Conservation (phyloP, 2,329 filamentous ascomycete genomes). For the Ophiosphaerella herpotricha region DNA sequence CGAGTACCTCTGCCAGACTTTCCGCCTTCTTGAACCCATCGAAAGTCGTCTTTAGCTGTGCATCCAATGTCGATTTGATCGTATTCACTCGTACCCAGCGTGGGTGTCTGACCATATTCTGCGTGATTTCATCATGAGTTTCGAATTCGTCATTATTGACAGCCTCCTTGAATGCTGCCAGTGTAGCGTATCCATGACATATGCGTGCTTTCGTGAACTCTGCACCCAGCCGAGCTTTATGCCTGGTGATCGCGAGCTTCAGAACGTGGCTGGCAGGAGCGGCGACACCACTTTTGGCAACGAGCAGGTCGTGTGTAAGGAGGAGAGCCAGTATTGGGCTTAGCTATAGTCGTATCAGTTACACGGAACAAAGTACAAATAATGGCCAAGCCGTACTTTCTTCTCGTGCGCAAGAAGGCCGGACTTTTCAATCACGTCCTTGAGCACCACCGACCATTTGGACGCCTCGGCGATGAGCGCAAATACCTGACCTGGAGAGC, state of each 20-base stretch:
- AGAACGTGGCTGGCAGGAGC: constrained; percentile 80
- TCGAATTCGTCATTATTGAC: constrained; percentile 53
- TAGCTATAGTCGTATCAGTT: constrained; percentile 59
- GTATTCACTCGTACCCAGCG: constrained; percentile 91
- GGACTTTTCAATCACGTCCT: constrained; percentile 85
- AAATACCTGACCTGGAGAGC: constrained; percentile 79
- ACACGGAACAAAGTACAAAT: neutral
- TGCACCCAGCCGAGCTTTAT: constrained; percentile 78
- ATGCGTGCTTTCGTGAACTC: constrained; percentile 83
- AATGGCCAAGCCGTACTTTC: constrained; percentile 64
- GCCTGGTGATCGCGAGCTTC: constrained; percentile 72
- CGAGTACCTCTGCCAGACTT: constrained; percentile 62
- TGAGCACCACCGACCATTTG: constrained; percentile 87
- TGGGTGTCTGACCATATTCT: constrained; percentile 63
- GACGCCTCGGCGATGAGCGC: constrained; percentile 83
- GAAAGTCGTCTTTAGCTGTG: constrained; percentile 78
- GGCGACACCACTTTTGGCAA: constrained; percentile 81
- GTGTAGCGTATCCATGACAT: constrained; percentile 68
- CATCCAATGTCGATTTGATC: constrained; percentile 70
- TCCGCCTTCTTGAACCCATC: constrained; percentile 62
- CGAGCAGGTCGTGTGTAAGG: constrained; percentile 81
- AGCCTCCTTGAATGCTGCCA: constrained; percentile 67
- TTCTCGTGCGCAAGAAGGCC: constrained; percentile 78
- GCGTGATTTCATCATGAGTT: constrained; percentile 44
- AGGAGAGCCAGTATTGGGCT: constrained; percentile 79